Conservation (phyloP, 306 rosid species). For the Purshia tridentata region DNA sequence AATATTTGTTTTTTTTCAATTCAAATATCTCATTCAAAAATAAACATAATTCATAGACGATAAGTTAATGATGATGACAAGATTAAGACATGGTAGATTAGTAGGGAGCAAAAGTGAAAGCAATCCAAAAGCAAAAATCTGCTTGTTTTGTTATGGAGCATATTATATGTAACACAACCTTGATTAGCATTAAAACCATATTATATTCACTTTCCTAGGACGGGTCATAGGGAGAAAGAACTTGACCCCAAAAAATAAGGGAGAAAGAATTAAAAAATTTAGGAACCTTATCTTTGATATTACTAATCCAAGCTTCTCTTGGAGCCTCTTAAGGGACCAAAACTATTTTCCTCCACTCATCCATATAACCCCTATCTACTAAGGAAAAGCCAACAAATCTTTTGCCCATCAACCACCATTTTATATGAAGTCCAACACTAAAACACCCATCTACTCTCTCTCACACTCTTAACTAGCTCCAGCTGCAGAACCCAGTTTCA, state of each 20-base stretch:
- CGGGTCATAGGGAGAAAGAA: background rate
- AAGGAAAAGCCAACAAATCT: conserved; percentile 55
- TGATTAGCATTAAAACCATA: background rate
- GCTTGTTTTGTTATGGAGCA: too few relatives aligned
- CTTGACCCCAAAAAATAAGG: too few relatives aligned
- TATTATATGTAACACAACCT: too few relatives aligned
- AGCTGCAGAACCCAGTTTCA: conserved; percentile 30
- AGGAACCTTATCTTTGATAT: conserved; percentile 20
- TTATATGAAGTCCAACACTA: conserved; percentile 10
- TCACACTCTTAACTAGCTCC: conserved; percentile 22
- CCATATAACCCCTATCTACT: conserved; percentile 61
- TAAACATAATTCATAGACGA: too few relatives aligned
- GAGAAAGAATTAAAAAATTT: background rate
- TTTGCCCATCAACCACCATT: conserved; percentile 38
- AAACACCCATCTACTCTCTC: conserved; percentile 9
- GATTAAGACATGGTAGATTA: too few relatives aligned
- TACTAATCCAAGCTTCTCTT: conserved; percentile 27
- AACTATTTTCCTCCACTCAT: conserved; percentile 69
- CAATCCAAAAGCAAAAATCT: too few relatives aligned
- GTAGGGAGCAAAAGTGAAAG: too few relatives aligned
- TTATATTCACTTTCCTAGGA: background rate
- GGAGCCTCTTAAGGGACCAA: conserved; percentile 54
- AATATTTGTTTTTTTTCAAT: too few relatives aligned
- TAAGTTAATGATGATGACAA: too few relatives aligned
- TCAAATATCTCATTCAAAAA: too few relatives aligned